phyloP scores from a whole-genome alignment of 371 early-diverging fungal species.

The Zychaea mexicana region DNA sequence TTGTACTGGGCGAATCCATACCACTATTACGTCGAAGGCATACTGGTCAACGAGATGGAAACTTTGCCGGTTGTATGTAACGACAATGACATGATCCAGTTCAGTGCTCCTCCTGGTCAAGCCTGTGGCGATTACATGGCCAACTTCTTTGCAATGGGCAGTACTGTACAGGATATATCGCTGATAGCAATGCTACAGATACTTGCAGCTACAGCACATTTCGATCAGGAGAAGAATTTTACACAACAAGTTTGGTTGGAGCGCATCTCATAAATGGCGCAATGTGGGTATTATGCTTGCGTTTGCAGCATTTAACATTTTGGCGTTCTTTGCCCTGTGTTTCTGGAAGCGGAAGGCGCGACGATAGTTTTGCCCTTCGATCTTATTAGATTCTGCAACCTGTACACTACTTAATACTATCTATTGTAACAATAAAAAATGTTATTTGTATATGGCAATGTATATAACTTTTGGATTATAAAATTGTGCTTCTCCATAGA shows the following conservation, averaged over 20 bases:
- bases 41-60: conserved; percentile 63
- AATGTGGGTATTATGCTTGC: conserved; percentile 61
- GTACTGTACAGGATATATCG: conserved; percentile 57
- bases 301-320: conserved; percentile 49
- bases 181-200: conserved; percentile 39
- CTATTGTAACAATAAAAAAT: too few relatives aligned
- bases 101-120: conserved; percentile 55
- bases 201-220: conserved; percentile 63
- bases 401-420: too few relatives aligned
- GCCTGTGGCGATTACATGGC: conserved; percentile 59
- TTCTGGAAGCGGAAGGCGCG: conserved; percentile 22
- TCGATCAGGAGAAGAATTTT: conserved; percentile 52
- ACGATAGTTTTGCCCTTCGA: too few relatives aligned
- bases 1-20: conserved; percentile 73
- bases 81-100: conserved; percentile 40
- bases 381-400: too few relatives aligned
- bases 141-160: conserved; percentile 35
- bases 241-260: conserved; percentile 46
- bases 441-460: too few relatives aligned
- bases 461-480: too few relatives aligned
- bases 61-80: conserved; percentile 46
- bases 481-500: too few relatives aligned
- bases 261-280: conserved; percentile 63
- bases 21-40: conserved; percentile 67
- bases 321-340: conserved; percentile 33